Percentiles rank a stretch among this genome's conserved stretches.
Evolutionary conservation across 768 basidiomycete genomes (phyloP).

Genomic region (Phanerochaete carnosa): DNA sequence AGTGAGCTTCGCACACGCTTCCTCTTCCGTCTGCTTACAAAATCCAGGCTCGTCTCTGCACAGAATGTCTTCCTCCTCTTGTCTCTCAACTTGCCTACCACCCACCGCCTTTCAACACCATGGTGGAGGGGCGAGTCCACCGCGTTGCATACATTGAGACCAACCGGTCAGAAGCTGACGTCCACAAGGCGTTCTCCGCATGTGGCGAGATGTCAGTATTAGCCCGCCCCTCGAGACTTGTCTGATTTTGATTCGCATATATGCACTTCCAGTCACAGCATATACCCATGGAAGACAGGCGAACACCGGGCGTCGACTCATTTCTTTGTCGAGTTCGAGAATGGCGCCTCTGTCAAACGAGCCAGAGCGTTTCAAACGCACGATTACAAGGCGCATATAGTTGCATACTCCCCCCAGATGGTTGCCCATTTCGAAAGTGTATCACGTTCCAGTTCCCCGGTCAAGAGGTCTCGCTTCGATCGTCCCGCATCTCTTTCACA

Average conservation of each 20-base stretch:
- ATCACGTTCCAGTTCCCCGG: not conserved
- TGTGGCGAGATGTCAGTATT: conserved; percentile 22
- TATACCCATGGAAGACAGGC: conserved; percentile 6
- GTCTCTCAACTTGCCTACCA: not conserved
- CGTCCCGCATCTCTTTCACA: not conserved
- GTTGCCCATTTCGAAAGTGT: conserved; percentile 11
- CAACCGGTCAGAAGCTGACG: conserved; percentile 18
- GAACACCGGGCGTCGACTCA: not conserved
- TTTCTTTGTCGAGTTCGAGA: conserved; percentile 23
- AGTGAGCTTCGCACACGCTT: not conserved
- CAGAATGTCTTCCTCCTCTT: not conserved
- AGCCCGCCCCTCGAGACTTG: not conserved
- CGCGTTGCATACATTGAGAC: conserved; percentile 28
- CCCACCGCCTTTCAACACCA: not conserved
- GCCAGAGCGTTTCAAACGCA: conserved; percentile 7
- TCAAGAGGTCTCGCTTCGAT: not conserved
- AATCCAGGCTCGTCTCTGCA: not conserved
- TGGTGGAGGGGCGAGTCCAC: conserved; percentile 11
- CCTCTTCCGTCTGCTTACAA: not conserved
- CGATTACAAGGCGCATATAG: conserved; percentile 6
- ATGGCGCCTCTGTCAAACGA: conserved; percentile 9
- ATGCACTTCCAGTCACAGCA: conserved; percentile 9
- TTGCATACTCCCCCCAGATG: conserved; percentile 15
- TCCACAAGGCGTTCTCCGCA: conserved; percentile 8
- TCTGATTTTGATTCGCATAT: not conserved